phyloP scores from a whole-genome alignment of 148 eudicot genomes.

The Polygonum maritimum region DNA sequence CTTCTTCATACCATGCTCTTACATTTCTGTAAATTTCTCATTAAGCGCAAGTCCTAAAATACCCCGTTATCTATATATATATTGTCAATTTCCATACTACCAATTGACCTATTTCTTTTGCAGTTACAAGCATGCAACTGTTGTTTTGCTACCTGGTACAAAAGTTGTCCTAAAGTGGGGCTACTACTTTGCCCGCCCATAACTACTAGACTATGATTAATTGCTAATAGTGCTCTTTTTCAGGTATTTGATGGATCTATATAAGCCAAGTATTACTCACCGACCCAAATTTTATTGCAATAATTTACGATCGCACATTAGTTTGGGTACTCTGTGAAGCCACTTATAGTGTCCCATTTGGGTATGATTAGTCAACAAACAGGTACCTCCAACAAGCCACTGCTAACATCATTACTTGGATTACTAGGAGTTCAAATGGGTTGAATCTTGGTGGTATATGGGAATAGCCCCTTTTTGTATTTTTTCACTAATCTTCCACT shows the following conservation, averaged over 20 bases:
- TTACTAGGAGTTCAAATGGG: neutral
- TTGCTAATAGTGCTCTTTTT: neutral
- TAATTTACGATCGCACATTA: neutral
- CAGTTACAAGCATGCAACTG: too few relatives aligned
- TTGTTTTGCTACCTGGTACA: neutral
- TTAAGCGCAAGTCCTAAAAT: too few relatives aligned
- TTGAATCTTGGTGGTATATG: neutral
- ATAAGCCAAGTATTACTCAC: neutral
- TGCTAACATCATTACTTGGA: conserved; percentile 10
- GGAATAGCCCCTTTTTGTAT: neutral
- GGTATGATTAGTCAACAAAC: conserved; percentile 9
- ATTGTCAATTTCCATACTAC: too few relatives aligned
- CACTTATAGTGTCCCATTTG: conserved; percentile 2
- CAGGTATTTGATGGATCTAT: neutral
- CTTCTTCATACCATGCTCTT: too few relatives aligned
- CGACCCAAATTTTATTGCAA: neutral
- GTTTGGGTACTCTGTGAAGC: neutral
- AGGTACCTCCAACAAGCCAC: conserved; percentile 13
- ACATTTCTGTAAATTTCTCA: too few relatives aligned
- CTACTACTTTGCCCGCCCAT: too few relatives aligned
- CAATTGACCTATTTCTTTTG: too few relatives aligned
- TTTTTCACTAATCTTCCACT: neutral
- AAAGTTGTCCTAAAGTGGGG: neutral
- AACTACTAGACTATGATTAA: neutral
- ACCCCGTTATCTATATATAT: too few relatives aligned